Evolutionary conservation across 306 rosid genomes (phyloP), one percentile per base, ranked within the genome.

Genomic region (Canavalia ensiformis): DNA sequence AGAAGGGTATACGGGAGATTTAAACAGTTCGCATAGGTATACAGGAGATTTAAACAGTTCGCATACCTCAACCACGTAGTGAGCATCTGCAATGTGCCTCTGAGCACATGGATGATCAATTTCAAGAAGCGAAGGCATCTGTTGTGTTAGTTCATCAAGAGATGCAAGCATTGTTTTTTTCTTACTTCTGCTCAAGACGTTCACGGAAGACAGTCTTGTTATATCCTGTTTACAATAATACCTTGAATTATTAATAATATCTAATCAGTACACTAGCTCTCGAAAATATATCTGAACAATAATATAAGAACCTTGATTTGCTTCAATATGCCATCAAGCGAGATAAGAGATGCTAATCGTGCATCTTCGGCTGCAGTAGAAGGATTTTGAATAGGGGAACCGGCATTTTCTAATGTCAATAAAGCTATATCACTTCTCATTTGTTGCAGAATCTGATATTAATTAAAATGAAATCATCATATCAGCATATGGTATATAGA

Each of bases 321-420:
- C 87, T 95, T 95, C 85, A 93, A 54, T 74, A 95, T 93, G 87
- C 91, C 89, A 90, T 93, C 98, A 51, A 95, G 94, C 75, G 99
- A 89, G 80, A 95, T 93, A 71, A 95, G 96, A 85, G 99, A 95
- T 70, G 99, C 99, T 63, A 95, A 86, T 86, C 99, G 87, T 76
- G 98, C 91, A 82, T 95, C 99, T 88, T 93, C 98, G 54, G 94
- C 94, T 62, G 97, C 97, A 25, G 97, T 95, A 63, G 98, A 91
- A 80, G 97, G 97, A 85, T 94, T 93, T 58, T 87, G 94, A 79
- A 95, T 84, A 29, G 97, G 94, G 6, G 89, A 83, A 60, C 93
- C 89, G 29, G 97, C 93, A 84, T 87, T 94, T 82, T 95, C 98
- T 88, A 95, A 77, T 70, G 92, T 87, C 84, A 93, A 80, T 70